A percentile compares a stretch with the other conserved stretches of the same genome.
Conservation (phyloP, 2,329 filamentous ascomycete species). For the Fusarium protoensiforme region DNA sequence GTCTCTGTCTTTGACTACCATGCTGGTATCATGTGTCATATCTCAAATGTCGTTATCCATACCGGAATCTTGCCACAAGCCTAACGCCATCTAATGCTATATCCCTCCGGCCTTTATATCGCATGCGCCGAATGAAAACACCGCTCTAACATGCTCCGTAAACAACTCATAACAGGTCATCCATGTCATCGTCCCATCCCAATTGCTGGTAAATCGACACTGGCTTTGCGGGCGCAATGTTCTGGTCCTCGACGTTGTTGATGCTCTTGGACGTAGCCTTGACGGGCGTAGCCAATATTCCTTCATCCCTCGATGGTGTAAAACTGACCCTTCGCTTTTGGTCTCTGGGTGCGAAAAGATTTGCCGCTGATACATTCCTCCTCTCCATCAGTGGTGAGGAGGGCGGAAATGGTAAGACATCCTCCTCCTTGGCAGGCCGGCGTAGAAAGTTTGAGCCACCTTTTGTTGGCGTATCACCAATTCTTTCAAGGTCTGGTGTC, state of each 20-base stretch:
- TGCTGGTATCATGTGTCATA: conserved; percentile 35
- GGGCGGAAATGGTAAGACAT: conserved; percentile 43
- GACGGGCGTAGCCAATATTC: conserved; percentile 53
- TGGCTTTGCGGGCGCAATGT: conserved; percentile 38
- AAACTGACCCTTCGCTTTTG: conserved; percentile 32
- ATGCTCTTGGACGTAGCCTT: conserved; percentile 43
- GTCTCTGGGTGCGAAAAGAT: conserved; percentile 24
- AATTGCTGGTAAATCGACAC: conserved; percentile 64
- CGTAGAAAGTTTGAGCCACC: conserved; percentile 44
- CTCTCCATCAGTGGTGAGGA: conserved; percentile 51
- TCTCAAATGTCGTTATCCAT: conserved; percentile 38
- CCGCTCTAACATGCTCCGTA: conserved; percentile 36
- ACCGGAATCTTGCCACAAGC: conserved; percentile 30
- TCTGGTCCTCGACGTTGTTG: conserved; percentile 11
- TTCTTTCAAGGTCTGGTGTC: conserved; percentile 44
- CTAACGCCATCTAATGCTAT: conserved; percentile 39
- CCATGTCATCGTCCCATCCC: conserved; percentile 69
- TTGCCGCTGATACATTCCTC: conserved; percentile 26
- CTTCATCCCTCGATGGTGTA: conserved; percentile 22
- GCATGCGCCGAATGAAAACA: conserved; percentile 35
- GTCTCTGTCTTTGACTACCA: conserved; percentile 11
- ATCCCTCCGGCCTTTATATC: conserved; percentile 28
- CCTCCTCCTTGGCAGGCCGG: conserved; percentile 40
- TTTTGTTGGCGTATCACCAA: conserved; percentile 48
- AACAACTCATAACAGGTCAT: conserved; percentile 54